These are phyloP conservation scores for Globisporangium iwayamae DNA, from an alignment of 352 stramenopile genomes.

Conservation along the genomic window DNA sequence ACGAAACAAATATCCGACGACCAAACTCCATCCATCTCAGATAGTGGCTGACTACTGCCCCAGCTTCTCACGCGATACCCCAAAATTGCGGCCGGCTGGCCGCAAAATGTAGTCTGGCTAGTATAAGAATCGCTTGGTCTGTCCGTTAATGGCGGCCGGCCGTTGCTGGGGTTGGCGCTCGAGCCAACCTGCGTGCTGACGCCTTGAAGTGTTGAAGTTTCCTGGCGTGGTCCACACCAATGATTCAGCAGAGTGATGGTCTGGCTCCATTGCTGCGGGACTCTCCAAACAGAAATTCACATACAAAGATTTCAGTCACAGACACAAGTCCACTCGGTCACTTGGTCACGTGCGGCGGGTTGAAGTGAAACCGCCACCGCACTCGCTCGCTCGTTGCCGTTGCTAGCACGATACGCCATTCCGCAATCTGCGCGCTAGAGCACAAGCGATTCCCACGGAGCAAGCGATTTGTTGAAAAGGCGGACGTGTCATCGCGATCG, in stretches of 20 bases:
- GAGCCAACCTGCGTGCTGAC: too few species aligned
- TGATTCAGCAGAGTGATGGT: slow-evolving; percentile 6
- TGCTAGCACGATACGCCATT: neutral
- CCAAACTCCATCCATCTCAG: too few species aligned
- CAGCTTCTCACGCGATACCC: neutral
- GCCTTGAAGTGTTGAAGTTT: neutral
- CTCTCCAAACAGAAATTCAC: too few species aligned
- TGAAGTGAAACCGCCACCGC: slow-evolving; percentile 9
- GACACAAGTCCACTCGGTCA: too few species aligned
- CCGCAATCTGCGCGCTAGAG: slow-evolving; percentile 1
- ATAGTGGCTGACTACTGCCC: neutral
- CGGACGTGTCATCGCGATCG: neutral
- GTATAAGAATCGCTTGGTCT: too few species aligned
- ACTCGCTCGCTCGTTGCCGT: neutral
- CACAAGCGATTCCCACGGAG: neutral
- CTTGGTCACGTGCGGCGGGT: neutral
- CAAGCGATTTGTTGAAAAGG: neutral
- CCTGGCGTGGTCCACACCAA: neutral
- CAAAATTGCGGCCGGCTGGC: too few species aligned
- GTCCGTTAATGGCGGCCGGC: too few species aligned
- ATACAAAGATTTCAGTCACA: neutral
- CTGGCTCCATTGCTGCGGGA: too few species aligned
- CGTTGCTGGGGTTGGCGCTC: neutral
- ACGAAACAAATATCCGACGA: too few species aligned
- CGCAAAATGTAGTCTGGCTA: too few species aligned